Evolutionary conservation across 495 filamentous ascomycete species (phyloP), one percentile per base, ranked within the genome.

Genomic region (Bathelium albidoporum): DNA sequence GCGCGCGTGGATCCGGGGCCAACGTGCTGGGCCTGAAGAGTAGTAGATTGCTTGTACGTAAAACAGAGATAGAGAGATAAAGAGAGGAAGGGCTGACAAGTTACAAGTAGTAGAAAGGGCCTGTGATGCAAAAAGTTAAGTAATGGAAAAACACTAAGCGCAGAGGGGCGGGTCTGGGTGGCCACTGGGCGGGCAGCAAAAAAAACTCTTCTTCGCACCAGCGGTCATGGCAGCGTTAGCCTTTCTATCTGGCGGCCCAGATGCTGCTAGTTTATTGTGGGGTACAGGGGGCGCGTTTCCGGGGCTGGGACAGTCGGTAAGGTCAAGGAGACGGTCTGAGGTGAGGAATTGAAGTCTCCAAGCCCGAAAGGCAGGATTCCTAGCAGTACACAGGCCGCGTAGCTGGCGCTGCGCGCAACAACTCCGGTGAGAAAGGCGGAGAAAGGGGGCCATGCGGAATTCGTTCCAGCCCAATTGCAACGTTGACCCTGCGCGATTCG

Each of bases 51-150:
- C 66, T 70, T 64, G 64, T 59, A 32, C 36, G 64, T 62, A 61
- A 61, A 16, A 31, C 9, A 44, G 49, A 24, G 52, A 24, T 60
- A 66, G 31, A 39, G 61, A 70, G 66, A 71, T 60, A 66, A 36
- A 59, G 61, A 66, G 62, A 67, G 62, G 62, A 52, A 59, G 67
- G 67, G 71, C 70, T 66, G 69, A 72, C 71, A 74, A 65, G 70
- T 63, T 65, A 70, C 73, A 67, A 68, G 65, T 75, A 76, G 75
- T 73, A 66, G 67, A 70, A 70, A 34, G 59, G 59, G 67, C 62
- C 49, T 55, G 69, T 71, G 71, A 72, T 66, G 69, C 73, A 73
- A 74, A 67, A 71, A 62, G 67, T 73, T 74, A 68, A 69, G 65
- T 76, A 76, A 76, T 74, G 67, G 69, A 72, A 75, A 70, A 36